Evolutionary conservation across 2,329 filamentous ascomycete species (phyloP), one percentile per base, ranked within the genome.

Genomic region (Monosporascus ibericus): DNA sequence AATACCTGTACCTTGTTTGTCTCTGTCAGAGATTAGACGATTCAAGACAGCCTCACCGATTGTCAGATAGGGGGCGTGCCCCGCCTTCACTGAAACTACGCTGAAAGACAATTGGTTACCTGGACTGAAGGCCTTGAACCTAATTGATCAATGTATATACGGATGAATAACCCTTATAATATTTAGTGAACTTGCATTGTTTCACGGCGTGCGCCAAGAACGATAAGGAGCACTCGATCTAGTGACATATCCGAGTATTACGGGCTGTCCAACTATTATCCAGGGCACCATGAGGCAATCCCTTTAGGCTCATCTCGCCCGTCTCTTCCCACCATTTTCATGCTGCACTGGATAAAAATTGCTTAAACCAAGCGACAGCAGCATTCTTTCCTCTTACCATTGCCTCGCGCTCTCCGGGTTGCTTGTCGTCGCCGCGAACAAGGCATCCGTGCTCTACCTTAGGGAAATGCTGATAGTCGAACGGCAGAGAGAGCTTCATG

Each of bases 381-480:
- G 71, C 71, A 58, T 74, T 70, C 70, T 79, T 80, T 1, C 67
- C 78, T 47, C 72, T 67, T 5, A 66, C 69, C 69, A 81, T 67
- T 1, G 70, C 77, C 50, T 69, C 65, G 44, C 69, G 65, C 68
- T 80, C 73, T 0, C 65, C 68, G 1, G 62, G 51, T 17, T 69
- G 63, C 3, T 59, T 63, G 51, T 60, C 59, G 62, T 78, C 66
- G 0, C 76, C 76, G 42, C 77, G 68, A 1, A 69, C 59, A 3
- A 75, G 61, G 48, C 67, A 78, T 2, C 65, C 72, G 66, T 84
- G 79, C 52, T 61, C 65, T 17, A 79, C 63, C 0, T 74, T 74
- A 0, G 78, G 73, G 55, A 79, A 81, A 59, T 79, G 70, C 56
- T 74, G 70, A 62, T 79, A 81, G 48, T 78, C 75, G 55, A 73